Conservation (phyloP, 257 asterid genomes). For the Galeopsis tetrahit region DNA sequence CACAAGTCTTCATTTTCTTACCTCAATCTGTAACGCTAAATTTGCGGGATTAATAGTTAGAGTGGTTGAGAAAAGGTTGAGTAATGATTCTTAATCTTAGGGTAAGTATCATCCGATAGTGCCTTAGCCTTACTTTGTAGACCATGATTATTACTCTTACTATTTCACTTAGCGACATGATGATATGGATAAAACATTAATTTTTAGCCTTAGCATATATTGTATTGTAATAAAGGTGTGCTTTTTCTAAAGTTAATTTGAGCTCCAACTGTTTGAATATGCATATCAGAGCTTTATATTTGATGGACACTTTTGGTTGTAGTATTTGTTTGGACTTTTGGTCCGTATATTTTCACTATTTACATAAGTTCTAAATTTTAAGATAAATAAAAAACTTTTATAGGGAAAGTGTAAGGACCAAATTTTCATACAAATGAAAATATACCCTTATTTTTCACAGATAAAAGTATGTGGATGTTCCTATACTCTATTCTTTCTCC, state of each 20-base stretch:
- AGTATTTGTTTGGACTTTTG: too few species aligned
- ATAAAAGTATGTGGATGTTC: too few species aligned
- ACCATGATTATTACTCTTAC: constrained; percentile 29
- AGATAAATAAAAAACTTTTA: too few species aligned
- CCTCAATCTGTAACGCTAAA: constrained; percentile 7
- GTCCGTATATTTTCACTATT: too few species aligned
- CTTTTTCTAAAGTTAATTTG: constrained; percentile 30
- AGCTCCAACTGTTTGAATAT: constrained; percentile 15
- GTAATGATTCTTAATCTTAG: background rate
- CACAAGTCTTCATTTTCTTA: background rate
- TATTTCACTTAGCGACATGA: constrained; percentile 31
- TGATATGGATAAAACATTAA: constrained; percentile 28
- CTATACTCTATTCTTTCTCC: too few species aligned
- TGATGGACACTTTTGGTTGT: too few species aligned
- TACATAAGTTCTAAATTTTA: background rate
- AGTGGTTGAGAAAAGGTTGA: constrained; percentile 31
- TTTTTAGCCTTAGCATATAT: constrained; percentile 16
- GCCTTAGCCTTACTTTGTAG: constrained; percentile 18
- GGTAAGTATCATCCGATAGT: background rate
- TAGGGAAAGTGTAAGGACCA: too few species aligned
- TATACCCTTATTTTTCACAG: too few species aligned
- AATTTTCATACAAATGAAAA: too few species aligned
- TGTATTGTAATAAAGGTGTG: background rate
- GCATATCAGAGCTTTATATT: background rate
- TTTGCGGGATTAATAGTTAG: constrained; percentile 4